Percentiles rank a stretch among this genome's conserved stretches.
Evolutionary conservation across 805 yeast genomes (phyloP).

Genomic region (Dipodascus geniculatus): DNA sequence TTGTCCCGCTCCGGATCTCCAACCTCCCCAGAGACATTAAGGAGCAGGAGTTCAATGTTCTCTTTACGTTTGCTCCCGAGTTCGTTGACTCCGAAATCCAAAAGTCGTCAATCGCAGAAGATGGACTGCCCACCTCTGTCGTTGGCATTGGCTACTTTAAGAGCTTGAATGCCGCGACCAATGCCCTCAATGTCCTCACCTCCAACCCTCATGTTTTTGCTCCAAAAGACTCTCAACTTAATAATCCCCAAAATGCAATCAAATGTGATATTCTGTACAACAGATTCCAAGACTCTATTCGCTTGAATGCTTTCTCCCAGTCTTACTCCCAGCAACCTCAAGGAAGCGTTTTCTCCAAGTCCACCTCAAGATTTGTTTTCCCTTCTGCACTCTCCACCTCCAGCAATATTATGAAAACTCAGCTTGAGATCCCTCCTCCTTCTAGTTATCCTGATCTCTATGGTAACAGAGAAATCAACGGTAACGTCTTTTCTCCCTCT

Average conservation of each 20-base stretch:
- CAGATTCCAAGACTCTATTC: background rate
- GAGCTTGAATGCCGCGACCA: conserved; percentile 19
- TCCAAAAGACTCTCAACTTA: conserved; percentile 4
- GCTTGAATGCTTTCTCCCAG: background rate
- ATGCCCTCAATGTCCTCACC: conserved; percentile 20
- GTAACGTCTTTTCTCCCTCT: conserved; percentile 3
- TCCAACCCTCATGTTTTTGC: conserved; percentile 20
- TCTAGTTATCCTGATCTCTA: background rate
- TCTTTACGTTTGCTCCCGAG: conserved; percentile 30
- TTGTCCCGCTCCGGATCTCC: conserved; percentile 14
- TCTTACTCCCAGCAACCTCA: conserved; percentile 1
- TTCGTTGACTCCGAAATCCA: conserved; percentile 24
- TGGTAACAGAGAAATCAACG: background rate
- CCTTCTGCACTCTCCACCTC: conserved; percentile 7
- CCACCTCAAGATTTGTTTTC: conserved; percentile 4
- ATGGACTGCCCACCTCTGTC: conserved; percentile 18
- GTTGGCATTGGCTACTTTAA: conserved; percentile 22
- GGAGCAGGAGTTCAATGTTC: conserved; percentile 26
- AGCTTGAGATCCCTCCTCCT: background rate
- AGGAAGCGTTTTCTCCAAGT: background rate
- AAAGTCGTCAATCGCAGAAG: conserved; percentile 13
- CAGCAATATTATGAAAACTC: conserved; percentile 2
- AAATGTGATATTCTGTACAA: background rate
- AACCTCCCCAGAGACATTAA: conserved; percentile 29
- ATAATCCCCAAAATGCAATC: conserved; percentile 7